A percentile compares a stretch with the other conserved stretches of the same genome.
phyloP scores from a whole-genome alignment of 768 basidiomycete genomes.

The Strobilomyces confusus region DNA sequence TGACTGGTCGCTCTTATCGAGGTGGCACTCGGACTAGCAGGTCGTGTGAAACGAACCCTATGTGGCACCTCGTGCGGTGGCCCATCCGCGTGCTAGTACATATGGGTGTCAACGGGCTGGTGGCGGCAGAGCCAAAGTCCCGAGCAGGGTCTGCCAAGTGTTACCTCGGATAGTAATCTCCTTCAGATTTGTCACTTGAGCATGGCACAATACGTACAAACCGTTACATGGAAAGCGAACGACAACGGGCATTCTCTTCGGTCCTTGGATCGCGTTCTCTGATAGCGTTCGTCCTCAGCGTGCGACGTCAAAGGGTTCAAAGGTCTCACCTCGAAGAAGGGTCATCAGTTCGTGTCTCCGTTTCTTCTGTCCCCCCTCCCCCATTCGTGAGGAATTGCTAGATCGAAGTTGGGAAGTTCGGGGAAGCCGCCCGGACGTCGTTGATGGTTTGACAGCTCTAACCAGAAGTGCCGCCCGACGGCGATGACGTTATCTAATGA shows the following conservation, averaged over 20 bases:
- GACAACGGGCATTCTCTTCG: background rate
- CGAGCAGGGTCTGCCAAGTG: background rate
- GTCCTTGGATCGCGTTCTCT: background rate
- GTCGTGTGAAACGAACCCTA: background rate
- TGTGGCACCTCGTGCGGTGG: background rate
- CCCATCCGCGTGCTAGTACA: background rate
- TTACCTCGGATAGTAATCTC: background rate
- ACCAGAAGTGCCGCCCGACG: background rate
- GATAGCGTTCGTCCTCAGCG: background rate
- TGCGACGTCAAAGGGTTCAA: background rate
- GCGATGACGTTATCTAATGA: background rate
- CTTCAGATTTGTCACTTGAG: background rate
- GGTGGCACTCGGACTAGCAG: background rate
- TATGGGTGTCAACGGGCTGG: background rate
- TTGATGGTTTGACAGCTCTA: background rate
- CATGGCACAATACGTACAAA: slow-evolving; percentile 6
- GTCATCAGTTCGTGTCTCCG: background rate
- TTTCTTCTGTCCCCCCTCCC: background rate
- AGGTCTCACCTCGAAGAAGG: background rate
- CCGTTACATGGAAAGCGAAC: background rate
- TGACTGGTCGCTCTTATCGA: background rate
- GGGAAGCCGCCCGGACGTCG: background rate
- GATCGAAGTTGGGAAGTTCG: background rate
- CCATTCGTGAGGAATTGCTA: background rate
- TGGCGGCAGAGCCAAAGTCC: background rate